Conservation (phyloP, 371 early-diverging fungal genomes). For the Coelomomyces lativittatus region DNA sequence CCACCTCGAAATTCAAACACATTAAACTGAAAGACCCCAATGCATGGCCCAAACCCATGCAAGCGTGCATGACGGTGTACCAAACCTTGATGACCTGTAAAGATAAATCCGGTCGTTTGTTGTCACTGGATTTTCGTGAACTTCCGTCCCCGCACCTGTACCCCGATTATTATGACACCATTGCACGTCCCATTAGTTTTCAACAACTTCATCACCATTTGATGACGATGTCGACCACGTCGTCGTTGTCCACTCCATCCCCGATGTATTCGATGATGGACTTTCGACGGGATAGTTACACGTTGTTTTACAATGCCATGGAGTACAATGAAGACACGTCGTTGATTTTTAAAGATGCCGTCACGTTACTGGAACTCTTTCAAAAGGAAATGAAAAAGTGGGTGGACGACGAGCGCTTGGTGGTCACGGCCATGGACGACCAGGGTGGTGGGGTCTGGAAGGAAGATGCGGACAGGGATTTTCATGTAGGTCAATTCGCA, state of each 20-base stretch:
- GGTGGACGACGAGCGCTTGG: too few relatives aligned
- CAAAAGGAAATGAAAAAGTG: neutral
- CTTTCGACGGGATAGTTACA: conserved; percentile 45
- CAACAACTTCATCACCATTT: neutral
- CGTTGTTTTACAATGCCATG: conserved; percentile 56
- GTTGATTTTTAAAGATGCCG: conserved; percentile 47
- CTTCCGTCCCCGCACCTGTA: conserved; percentile 57
- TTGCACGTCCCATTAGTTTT: conserved; percentile 10
- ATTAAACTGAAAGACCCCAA: neutral
- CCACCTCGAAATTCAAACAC: neutral
- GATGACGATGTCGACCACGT: conserved; percentile 17
- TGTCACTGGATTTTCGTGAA: conserved; percentile 49
- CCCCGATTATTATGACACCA: conserved; percentile 67
- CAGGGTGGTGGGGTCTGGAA: too few relatives aligned
- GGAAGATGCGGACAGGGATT: too few relatives aligned
- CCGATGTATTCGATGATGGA: conserved; percentile 44
- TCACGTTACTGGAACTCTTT: neutral
- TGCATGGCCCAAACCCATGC: neutral
- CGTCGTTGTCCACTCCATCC: conserved; percentile 13
- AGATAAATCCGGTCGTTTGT: conserved; percentile 17
- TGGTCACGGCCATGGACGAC: neutral
- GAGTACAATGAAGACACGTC: conserved; percentile 54
- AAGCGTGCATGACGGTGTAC: too few relatives aligned
- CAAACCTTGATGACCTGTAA: too few relatives aligned
- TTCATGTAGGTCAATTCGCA: neutral